Percentiles rank a stretch among this genome's conserved stretches.
These are phyloP conservation scores for Botrytis fragariae DNA, from an alignment of 2,329 filamentous ascomycete species.

Conservation along the genomic window DNA sequence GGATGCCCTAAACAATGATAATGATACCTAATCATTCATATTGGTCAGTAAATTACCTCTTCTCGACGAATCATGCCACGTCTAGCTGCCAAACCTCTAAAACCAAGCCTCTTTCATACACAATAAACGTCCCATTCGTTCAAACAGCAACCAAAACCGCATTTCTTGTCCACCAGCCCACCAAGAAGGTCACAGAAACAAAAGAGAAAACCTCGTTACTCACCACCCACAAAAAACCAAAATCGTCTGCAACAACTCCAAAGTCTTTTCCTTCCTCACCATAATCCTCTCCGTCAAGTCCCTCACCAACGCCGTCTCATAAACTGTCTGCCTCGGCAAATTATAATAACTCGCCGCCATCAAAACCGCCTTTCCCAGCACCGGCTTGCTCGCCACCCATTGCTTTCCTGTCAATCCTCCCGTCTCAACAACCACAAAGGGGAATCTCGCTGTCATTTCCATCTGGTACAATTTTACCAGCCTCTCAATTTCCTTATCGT, in stretches of 20 bases:
- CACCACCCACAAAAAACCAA: constrained; percentile 18
- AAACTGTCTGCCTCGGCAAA: constrained; percentile 12
- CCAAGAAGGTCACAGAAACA: no score
- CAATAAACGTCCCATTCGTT: not conserved
- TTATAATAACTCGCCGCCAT: constrained; percentile 18
- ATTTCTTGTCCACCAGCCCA: no score
- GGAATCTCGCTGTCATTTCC: constrained; percentile 5
- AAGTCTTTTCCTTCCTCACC: constrained; percentile 8
- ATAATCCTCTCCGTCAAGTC: constrained; percentile 14
- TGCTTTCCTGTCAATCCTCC: not conserved
- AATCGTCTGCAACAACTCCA: constrained; percentile 19
- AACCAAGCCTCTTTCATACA: no score
- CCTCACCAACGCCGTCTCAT: constrained; percentile 4
- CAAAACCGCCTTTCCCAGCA: constrained; percentile 11
- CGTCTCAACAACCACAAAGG: constrained; percentile 11
- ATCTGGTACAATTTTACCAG: constrained; percentile 6
- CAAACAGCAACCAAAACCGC: not conserved
- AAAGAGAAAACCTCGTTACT: not conserved
- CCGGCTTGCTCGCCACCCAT: constrained; percentile 7
- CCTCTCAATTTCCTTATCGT: not conserved
- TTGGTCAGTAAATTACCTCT: not conserved
- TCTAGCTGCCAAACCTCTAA: not conserved
- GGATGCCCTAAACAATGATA: constrained; percentile 19
- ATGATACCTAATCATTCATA: constrained; percentile 13
- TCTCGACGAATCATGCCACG: not conserved